Evolutionary conservation across 1,284 basidiomycete genomes (phyloP), one percentile per base, ranked within the genome.

Genomic region (Jaminaea rosea): DNA sequence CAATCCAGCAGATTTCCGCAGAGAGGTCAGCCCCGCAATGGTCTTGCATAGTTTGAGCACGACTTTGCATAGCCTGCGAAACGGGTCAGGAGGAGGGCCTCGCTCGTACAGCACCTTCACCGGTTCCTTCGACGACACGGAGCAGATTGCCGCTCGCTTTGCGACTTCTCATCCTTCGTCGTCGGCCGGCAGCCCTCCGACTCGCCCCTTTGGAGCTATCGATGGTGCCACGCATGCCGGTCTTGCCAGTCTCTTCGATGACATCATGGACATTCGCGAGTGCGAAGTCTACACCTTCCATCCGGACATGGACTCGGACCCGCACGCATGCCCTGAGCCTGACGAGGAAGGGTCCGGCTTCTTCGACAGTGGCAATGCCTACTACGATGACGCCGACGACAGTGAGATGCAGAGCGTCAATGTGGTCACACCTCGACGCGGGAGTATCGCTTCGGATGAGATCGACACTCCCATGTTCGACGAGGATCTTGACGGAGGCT

Each of bases 221-320:
- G 28, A 23, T 8, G 51, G 36, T 6, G 58, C 61, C 42, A 62
- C 60, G 1, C 88, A 94, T 74, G 88, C 90, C 0, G 82, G 84
- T 31, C 80, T 98, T 17, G 89, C 87, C 73, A 84, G 85, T 51
- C 82, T 89, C 46, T 81, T 98, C 44, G 87, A 93, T 79, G 86
- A 91, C 46, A 86, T 89, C 65, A 87, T 98, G 63, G 84, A 87
- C 24, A 80, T 98, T 28, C 78, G 83, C 36, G 90, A 97, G 58
- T 96, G 89, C 78, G 91, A 97, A 73, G 91, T 96, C 51, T 98
- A 86, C 76, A 88, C 88, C 2, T 98, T 91, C 78, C 82, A 84
- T 42, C 94, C 93, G 44, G 91, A 94, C 75, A 84, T 88, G 58
- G 90, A 94, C 67, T 86, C 87, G 37, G 94, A 98, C 77, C 93